Conservation (phyloP, 192 early-diverging fungal species). For the Haplosporangium gracile region DNA sequence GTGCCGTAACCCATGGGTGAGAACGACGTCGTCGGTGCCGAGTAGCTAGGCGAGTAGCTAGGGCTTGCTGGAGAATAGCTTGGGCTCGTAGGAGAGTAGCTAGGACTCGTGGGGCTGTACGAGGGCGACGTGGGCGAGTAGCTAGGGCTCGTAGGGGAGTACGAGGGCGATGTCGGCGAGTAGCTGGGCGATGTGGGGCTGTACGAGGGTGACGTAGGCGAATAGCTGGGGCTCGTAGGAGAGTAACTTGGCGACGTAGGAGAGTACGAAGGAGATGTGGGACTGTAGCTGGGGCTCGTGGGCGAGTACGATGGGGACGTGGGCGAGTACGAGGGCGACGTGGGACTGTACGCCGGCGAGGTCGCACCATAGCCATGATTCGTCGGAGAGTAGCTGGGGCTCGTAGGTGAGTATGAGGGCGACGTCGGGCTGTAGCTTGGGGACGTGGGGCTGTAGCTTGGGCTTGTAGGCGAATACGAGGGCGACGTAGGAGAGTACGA, state of each 20-base stretch:
- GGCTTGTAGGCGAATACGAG: conserved; percentile 75
- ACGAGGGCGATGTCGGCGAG: conserved; percentile 81
- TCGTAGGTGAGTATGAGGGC: conserved; percentile 60
- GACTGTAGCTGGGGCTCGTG: conserved; percentile 77
- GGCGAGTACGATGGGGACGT: conserved; percentile 84
- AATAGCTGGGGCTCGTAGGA: conserved; percentile 82
- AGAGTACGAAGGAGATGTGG: conserved; percentile 80
- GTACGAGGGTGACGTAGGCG: conserved; percentile 78
- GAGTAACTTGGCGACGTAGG: conserved; percentile 78
- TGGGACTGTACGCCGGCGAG: conserved; percentile 80
- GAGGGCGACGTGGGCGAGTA: conserved; percentile 85
- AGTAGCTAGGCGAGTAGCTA: conserved; percentile 74
- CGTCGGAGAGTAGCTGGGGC: conserved; percentile 56
- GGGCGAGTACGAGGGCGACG: conserved; percentile 82
- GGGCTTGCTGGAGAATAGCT: conserved; percentile 78
- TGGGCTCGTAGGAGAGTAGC: conserved; percentile 76
- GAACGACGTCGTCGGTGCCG: conserved; percentile 60
- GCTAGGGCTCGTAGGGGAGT: conserved; percentile 74
- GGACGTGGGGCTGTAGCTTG: conserved; percentile 79
- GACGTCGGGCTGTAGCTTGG: conserved; percentile 57
- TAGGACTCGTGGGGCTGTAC: conserved; percentile 77
- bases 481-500: conserved; percentile 83
- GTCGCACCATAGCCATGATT: conserved; percentile 65
- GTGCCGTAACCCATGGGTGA: conserved; percentile 63
- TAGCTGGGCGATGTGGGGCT: conserved; percentile 81